A percentile compares a stretch with the other conserved stretches of the same genome.
Evolutionary conservation across 169 alveolate species (phyloP).

Genomic region (Theileria parva): DNA sequence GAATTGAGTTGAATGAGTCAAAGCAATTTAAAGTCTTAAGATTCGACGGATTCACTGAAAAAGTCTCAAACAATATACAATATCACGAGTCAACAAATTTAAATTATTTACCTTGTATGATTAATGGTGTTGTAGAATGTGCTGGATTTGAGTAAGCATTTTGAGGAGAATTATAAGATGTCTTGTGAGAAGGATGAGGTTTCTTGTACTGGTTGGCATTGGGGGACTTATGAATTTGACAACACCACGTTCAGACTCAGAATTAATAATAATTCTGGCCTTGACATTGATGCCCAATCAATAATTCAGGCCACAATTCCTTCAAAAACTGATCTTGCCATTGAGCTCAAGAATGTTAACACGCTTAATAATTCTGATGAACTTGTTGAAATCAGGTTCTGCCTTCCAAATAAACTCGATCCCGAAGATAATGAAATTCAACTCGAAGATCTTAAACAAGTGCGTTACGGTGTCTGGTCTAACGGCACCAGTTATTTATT

Average conservation of each 20-base stretch:
- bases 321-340: conserved; percentile 84
- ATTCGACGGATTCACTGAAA: conserved; percentile 76
- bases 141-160: conserved; percentile 82
- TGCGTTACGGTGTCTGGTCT: background rate
- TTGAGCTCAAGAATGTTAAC: conserved; percentile 72
- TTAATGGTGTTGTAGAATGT: conserved; percentile 26
- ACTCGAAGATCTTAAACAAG: conserved; percentile 75
- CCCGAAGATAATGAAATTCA: conserved; percentile 69
- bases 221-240: conserved; percentile 86
- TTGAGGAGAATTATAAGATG: conserved; percentile 78
- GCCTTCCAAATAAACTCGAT: conserved; percentile 65
- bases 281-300: conserved; percentile 77
- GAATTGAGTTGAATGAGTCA: conserved; percentile 70
- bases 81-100: background rate
- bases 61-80: conserved; percentile 43
- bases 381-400: conserved; percentile 74
- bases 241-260: conserved; percentile 69
- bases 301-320: conserved; percentile 83
- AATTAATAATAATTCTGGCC: conserved; percentile 76
- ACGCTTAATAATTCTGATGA: conserved; percentile 60
- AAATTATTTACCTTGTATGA: background rate
- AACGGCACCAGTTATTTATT: no score
- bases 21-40: conserved; percentile 69
- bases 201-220: conserved; percentile 86
- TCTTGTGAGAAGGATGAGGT: conserved; percentile 58